These are phyloP conservation scores for Plasmodium sp. DNA, from an alignment of 169 alveolate species.

Conservation along the genomic window DNA sequence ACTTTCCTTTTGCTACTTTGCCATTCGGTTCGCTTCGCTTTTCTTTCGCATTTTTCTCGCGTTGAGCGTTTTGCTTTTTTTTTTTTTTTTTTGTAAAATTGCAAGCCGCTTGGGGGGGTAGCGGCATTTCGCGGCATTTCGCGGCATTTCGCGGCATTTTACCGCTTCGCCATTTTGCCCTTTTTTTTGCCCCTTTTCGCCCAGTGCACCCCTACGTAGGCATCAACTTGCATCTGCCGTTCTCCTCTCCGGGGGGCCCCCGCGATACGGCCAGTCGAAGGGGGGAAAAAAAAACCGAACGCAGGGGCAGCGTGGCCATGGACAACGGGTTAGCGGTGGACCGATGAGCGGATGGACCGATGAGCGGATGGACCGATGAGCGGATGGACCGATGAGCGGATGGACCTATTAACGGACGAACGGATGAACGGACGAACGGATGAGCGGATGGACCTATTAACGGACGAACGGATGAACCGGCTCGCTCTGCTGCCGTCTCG, in stretches of 20 bases:
- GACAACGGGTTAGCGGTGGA: neutral
- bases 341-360: neutral
- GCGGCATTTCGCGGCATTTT: neutral
- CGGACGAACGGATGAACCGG: too few species aligned
- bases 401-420: too few species aligned
- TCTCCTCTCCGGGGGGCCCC: neutral
- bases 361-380: too few species aligned
- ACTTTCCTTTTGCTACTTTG: neutral
- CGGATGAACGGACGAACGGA: too few species aligned
- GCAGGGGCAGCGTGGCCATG: neutral
- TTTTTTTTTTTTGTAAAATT: neutral
- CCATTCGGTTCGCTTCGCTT: neutral
- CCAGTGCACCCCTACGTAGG: neutral
- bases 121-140: neutral
- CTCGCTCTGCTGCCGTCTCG: neutral
- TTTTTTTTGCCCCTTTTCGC: neutral
- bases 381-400: too few species aligned
- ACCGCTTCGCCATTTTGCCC: neutral
- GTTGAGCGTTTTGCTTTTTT: neutral
- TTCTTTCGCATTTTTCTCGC: neutral
- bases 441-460: too few species aligned
- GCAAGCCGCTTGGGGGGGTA: neutral
- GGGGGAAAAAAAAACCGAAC: neutral
- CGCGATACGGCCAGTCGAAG: neutral
- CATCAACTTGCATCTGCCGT: neutral